Evolutionary conservation across 805 yeast species (phyloP), one percentile per base, ranked within the genome.

Genomic region (Candida golubevii): DNA sequence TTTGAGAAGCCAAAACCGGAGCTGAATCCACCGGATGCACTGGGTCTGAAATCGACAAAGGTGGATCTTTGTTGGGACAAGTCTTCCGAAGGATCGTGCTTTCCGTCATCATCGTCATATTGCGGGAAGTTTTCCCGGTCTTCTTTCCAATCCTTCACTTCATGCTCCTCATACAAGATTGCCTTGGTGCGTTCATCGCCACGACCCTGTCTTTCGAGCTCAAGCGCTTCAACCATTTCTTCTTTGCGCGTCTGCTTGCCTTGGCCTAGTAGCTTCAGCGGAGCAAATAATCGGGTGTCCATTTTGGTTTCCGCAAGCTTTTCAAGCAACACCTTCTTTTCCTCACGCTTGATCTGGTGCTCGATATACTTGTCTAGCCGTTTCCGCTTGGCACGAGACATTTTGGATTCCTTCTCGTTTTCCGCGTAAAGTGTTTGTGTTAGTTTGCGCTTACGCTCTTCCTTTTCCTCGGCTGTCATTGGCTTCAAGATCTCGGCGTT

Each of bases 291-390:
- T 0, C 82, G 67, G 0, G 96, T 80, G 58, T 90, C 96, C 38
- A 91, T 75, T 45, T 75, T 73, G 1, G 87, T 79, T 26, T 74
- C 75, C 40, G 83, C 76, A 35, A 91, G 70, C 61, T 88, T 89
- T 51, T 83, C 81, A 35, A 91, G 68, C 42, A 91, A 69, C 3
- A 77, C 75, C 54, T 85, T 85, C 63, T 86, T 86, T 65, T 91
- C 98, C 61, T 91, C 96, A 59, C 95, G 72, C 57, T 84, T 85
- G 54, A 89, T 59, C 61, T 89, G 97, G 65, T 87, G 95, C 46
- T 89, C 95, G 33, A 91, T 88, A 63, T 88, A 91, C 63, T 91
- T 91, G 49, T 91, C 97, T 36, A 91, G 67, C 46, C 98, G 69
- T 67, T 85, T 77, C 72, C 74, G 78, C 69, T 91, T 85, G 39